phyloP scores from a whole-genome alignment of 2,329 filamentous ascomycete genomes.

The Cladosporium velox region DNA sequence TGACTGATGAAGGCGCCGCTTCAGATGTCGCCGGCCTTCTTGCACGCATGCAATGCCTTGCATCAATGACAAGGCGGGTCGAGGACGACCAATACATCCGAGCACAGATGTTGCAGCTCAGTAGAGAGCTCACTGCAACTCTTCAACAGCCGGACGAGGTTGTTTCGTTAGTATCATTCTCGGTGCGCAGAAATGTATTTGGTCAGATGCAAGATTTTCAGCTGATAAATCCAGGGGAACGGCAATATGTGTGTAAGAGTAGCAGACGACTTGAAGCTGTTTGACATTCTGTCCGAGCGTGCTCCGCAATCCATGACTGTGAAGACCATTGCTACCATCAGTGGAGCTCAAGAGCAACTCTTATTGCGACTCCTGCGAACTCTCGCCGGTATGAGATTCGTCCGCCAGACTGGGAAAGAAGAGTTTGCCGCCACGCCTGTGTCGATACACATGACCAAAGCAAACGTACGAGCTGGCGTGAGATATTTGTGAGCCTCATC shows the following conservation, averaged over 20 bases:
- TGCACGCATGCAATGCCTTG: background rate
- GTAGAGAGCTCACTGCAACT: background rate
- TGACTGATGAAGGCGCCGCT: background rate
- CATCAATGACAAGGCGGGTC: background rate
- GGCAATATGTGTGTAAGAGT: background rate
- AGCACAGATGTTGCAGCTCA: background rate
- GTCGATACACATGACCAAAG: background rate
- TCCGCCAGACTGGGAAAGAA: background rate
- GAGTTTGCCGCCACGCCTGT: background rate
- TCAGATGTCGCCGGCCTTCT: background rate
- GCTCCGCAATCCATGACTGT: background rate
- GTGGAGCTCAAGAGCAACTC: background rate
- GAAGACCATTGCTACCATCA: background rate
- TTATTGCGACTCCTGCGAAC: background rate
- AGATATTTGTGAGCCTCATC: background rate
- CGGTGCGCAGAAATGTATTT: background rate
- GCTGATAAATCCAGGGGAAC: background rate
- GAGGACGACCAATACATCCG: background rate
- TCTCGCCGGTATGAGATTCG: background rate
- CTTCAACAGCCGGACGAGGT: background rate
- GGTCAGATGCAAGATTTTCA: background rate
- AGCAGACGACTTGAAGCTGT: background rate
- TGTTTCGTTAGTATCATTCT: background rate
- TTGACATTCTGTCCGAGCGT: background rate
- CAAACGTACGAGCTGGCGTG: background rate